Evolutionary conservation across 2,329 filamentous ascomycete genomes (phyloP).

Genomic region (Trichoderma sp.): DNA sequence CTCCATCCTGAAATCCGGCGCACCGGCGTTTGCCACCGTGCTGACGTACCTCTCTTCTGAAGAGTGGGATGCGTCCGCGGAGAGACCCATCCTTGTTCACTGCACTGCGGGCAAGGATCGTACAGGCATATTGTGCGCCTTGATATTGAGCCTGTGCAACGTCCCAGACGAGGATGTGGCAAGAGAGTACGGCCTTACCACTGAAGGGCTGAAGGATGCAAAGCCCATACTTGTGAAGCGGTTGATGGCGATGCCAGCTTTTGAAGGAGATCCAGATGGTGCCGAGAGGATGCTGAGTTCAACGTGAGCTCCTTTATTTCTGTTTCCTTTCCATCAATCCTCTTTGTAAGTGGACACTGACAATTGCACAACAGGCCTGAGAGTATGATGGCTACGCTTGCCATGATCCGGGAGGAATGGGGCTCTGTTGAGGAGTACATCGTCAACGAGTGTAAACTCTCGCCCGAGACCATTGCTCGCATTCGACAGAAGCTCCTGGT

Average conservation of each 20-base stretch:
- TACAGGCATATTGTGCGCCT: slow-evolving; percentile 66
- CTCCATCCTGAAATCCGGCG: slow-evolving; percentile 56
- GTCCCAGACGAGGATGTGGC: slow-evolving; percentile 59
- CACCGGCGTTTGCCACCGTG: slow-evolving; percentile 48
- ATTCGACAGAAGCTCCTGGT: slow-evolving; percentile 50
- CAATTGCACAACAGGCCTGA: slow-evolving; percentile 37
- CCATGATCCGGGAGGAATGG: slow-evolving; percentile 57
- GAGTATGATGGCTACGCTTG: slow-evolving; percentile 47
- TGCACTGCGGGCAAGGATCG: slow-evolving; percentile 78
- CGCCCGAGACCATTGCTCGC: slow-evolving; percentile 50
- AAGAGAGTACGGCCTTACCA: slow-evolving; percentile 66
- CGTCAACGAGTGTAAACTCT: slow-evolving; percentile 55
- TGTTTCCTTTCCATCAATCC: background rate
- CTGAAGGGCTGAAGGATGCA: slow-evolving; percentile 55
- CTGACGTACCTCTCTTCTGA: slow-evolving; percentile 52
- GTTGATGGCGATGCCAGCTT: slow-evolving; percentile 48
- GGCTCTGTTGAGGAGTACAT: slow-evolving; percentile 65
- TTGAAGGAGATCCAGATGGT: slow-evolving; percentile 45
- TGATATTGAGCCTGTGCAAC: slow-evolving; percentile 63
- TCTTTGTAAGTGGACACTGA: background rate
- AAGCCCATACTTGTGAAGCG: slow-evolving; percentile 49
- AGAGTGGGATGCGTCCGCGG: background rate
- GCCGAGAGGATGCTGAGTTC: slow-evolving; percentile 46
- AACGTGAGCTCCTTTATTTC: slow-evolving; percentile 32
- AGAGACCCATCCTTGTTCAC: slow-evolving; percentile 60